These are phyloP conservation scores for Carallia pectinifolia DNA, from an alignment of 345 rosid genomes.

Conservation along the genomic window DNA sequence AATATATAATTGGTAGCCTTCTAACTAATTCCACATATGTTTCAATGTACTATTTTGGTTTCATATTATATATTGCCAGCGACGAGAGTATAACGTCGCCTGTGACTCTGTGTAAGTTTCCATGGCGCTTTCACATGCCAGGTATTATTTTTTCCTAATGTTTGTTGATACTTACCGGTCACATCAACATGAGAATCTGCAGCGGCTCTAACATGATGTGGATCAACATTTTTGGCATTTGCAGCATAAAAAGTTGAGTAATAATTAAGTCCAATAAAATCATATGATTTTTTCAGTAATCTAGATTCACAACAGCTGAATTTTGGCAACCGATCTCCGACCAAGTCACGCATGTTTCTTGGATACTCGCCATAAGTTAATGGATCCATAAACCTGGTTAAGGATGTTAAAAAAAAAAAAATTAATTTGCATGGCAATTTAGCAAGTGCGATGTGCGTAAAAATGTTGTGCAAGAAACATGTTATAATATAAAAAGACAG, in stretches of 20 bases:
- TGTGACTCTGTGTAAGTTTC: too few species aligned
- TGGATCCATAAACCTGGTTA: constrained; percentile 3
- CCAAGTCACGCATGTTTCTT: neutral
- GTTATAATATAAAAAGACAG: too few species aligned
- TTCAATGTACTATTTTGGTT: too few species aligned
- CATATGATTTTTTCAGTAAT: neutral
- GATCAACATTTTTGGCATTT: neutral
- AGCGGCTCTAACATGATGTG: neutral
- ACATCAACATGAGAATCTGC: neutral
- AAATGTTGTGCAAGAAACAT: too few species aligned
- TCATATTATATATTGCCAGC: too few species aligned
- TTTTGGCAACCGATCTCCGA: neutral
- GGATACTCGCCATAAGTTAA: constrained; percentile 1
- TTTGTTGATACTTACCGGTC: neutral
- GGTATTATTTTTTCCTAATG: too few species aligned
- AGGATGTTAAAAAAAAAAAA: neutral
- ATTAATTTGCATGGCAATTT: too few species aligned
- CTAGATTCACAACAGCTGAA: neutral
- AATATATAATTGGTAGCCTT: too few species aligned
- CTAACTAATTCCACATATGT: too few species aligned
- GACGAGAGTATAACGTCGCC: too few species aligned
- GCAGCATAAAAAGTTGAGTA: constrained; percentile 2
- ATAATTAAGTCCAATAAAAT: constrained; percentile 10
- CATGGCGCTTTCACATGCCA: too few species aligned
- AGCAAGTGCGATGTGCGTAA: too few species aligned